Evolutionary conservation across 2,329 filamentous ascomycete genomes (phyloP), one percentile per base, ranked within the genome.

Genomic region (Leptodontidium sp.): DNA sequence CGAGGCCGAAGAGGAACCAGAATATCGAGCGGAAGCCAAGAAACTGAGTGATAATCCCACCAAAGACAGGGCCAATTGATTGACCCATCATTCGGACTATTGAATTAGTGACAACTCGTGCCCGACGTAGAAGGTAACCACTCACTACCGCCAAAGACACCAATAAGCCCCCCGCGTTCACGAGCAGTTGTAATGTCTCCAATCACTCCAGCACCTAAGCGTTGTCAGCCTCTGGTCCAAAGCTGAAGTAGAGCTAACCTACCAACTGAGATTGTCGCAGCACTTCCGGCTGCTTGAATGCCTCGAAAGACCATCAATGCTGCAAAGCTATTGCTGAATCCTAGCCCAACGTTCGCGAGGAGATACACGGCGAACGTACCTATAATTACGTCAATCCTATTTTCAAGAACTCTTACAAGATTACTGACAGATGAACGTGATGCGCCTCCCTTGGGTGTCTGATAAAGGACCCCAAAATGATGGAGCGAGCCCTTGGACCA

Each of bases 401-500:
- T 47, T 17, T 17, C 43, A 47, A 47, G 43, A 47, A 12, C 14
- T 43, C 14, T 47, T 17, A 47, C 43, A 47, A 14, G 14, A 47
- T 5, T 17, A 47, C 43, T 47, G 40, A 71, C 71, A 70, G 52
- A 75, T 72, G 47, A 73, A 75, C n/a, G 70, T 73, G 43, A 71
- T 59, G 14, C 84, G 80, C 2, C 85, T 80, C 0, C 85, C 85
- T 5, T 81, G 69, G 0, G 78, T 77, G 70, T 87, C 85, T 0
- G 84, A 83, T 9, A 87, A 76, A 0, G 83, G 80, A 5, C 81
- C 83, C 81, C 83, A 86, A 63, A 86, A 78, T 14, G 70, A 77
- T 0, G 85, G 84, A 2, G 83, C 81, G 17, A 86, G 75, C 7
- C 83, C 85, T 76, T 87, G 85, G 3, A 85, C 77, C 61, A 86